These are phyloP conservation scores for Aspergillus steynii DNA, from an alignment of 495 filamentous ascomycete genomes.

Conservation along the genomic window DNA sequence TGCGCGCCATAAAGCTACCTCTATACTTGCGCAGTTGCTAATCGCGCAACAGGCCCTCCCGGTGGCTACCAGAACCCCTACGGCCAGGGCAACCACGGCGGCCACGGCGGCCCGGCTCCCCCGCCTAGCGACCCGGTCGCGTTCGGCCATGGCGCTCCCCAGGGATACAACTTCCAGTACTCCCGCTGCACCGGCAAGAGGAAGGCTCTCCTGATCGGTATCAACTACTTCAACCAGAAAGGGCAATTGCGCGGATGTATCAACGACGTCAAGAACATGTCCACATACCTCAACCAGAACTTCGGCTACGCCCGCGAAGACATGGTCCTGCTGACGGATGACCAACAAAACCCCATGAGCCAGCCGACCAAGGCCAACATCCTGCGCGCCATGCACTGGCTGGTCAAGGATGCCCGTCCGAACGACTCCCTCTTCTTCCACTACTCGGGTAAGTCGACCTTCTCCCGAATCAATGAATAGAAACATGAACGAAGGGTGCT, in stretches of 20 bases:
- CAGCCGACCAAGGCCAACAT: conserved; percentile 97
- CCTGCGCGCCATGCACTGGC: conserved; percentile 95
- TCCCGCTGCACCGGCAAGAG: conserved; percentile 87
- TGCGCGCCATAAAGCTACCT: too few species aligned
- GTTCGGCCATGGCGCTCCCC: conserved; percentile 79
- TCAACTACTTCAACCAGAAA: conserved; percentile 95
- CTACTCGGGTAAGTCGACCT: conserved; percentile 73
- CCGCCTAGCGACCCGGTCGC: conserved; percentile 47
- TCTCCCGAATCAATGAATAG: not conserved
- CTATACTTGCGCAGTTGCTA: not conserved
- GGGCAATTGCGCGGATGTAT: conserved; percentile 94
- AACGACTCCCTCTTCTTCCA: conserved; percentile 99
- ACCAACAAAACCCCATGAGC: conserved; percentile 96
- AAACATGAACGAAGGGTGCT: too few species aligned
- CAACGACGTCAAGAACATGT: conserved; percentile 99
- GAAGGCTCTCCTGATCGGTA: conserved; percentile 93
- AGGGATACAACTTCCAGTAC: conserved; percentile 82
- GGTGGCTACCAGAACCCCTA: conserved; percentile 32
- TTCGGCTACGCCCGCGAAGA: conserved; percentile 95
- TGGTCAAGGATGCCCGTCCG: conserved; percentile 90
- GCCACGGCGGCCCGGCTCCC: conserved; percentile 30
- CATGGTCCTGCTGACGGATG: conserved; percentile 97
- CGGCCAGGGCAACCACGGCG: conserved; percentile 32
- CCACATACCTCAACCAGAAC: conserved; percentile 81
- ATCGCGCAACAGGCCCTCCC: conserved; percentile 1